Evolutionary conservation across 305 asterid species (phyloP).

Genomic region (Coffea humblotiana): DNA sequence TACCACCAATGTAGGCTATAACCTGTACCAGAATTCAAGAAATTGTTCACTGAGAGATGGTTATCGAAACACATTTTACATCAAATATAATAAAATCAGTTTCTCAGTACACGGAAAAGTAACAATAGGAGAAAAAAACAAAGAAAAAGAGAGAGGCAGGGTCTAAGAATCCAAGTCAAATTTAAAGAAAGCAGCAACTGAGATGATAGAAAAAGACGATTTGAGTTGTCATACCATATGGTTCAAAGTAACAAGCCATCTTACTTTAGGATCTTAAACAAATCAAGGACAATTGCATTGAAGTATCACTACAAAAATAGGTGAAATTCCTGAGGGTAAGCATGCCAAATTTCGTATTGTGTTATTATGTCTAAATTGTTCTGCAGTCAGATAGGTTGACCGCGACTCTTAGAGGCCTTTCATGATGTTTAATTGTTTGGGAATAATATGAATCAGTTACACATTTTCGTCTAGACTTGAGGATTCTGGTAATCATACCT

Average conservation of each 20-base stretch:
- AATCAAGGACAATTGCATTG: neutral
- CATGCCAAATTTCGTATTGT: neutral
- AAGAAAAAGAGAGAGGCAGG: neutral
- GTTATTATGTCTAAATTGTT: neutral
- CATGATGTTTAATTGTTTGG: neutral
- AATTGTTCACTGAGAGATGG: neutral
- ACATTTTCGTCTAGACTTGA: neutral
- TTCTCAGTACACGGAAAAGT: neutral
- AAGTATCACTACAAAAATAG: neutral
- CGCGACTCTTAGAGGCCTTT: neutral
- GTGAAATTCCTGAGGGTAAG: neutral
- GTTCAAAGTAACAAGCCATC: neutral
- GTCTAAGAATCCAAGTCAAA: neutral
- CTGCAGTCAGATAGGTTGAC: neutral
- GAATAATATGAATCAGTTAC: neutral
- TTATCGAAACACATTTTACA: neutral
- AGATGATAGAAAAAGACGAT: neutral
- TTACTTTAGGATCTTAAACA: neutral
- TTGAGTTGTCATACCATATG: neutral
- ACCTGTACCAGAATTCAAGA: constrained; percentile 36
- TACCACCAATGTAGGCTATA: constrained; percentile 83
- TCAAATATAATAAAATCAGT: neutral
- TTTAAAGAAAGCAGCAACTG: neutral
- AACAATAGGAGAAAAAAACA: neutral
- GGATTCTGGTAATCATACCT: constrained; percentile 43